Conservation (phyloP, 306 rosid species). For the Mimosa bimucronata region DNA sequence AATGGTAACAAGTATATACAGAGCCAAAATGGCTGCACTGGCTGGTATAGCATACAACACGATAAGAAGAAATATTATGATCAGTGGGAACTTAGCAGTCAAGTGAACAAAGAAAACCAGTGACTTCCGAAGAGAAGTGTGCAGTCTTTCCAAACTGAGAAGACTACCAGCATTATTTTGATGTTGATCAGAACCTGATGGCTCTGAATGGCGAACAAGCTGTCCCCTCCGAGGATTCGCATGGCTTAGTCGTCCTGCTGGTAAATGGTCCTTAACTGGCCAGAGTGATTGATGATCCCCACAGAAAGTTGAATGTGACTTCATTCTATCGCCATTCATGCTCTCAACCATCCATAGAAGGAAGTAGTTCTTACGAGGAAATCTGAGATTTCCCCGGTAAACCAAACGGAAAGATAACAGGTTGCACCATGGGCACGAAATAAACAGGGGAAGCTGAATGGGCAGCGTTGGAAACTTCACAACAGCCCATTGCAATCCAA, state of each 20-base stretch:
- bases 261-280: conserved; percentile 53
- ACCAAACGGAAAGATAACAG: conserved; percentile 86
- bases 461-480: conserved; percentile 92
- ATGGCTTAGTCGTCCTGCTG: conserved; percentile 54
- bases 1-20: conserved; percentile 77
- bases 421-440: conserved; percentile 98
- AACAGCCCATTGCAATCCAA: conserved; percentile 96
- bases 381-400: conserved; percentile 75
- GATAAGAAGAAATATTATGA: conserved; percentile 80
- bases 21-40: conserved; percentile 85
- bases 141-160: conserved; percentile 61
- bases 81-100: conserved; percentile 94
- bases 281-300: conserved; percentile 64
- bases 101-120: conserved; percentile 78
- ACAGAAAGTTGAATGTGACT: conserved; percentile 58
- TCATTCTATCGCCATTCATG: conserved; percentile 87
- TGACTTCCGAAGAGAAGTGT: conserved; percentile 62
- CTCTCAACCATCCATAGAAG: conserved; percentile 99
- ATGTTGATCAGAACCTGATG: conserved; percentile 41
- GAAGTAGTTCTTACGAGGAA: conserved; percentile 95
- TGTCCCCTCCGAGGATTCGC: conserved; percentile 66
- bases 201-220: conserved; percentile 51
- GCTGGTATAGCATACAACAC: conserved; percentile 90
- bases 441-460: conserved; percentile 93
- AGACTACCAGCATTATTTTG: conserved; percentile 41